A percentile compares a stretch with the other conserved stretches of the same genome.
Evolutionary conservation across 306 rosid species (phyloP).

Genomic region (Dryas alaskensis): DNA sequence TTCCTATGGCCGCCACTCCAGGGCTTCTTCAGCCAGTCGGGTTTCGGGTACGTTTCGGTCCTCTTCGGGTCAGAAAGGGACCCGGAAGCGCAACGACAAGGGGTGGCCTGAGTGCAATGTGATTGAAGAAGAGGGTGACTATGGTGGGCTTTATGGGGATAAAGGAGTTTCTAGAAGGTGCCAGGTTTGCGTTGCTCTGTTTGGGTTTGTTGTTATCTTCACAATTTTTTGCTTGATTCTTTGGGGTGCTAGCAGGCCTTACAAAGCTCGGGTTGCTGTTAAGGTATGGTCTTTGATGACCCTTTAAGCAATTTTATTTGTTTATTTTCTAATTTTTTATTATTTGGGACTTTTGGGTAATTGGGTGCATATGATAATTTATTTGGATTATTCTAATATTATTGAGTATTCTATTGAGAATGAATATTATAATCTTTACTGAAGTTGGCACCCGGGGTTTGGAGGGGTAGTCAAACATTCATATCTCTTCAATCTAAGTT

Average conservation of each 20-base stretch:
- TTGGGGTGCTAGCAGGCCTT: conserved; percentile 66
- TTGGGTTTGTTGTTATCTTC: conserved; percentile 53
- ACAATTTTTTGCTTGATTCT: conserved; percentile 60
- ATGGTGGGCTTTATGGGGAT: conserved; percentile 28
- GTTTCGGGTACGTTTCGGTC: conserved; percentile 57
- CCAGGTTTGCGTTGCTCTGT: conserved; percentile 48
- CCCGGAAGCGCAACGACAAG: conserved; percentile 40
- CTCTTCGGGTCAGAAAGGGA: conserved; percentile 32
- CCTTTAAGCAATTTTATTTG: background rate
- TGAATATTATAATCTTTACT: background rate
- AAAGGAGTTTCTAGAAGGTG: conserved; percentile 47
- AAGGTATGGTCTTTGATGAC: conserved; percentile 43
- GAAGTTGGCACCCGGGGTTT: too few relatives aligned
- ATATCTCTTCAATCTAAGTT: background rate
- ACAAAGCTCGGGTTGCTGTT: conserved; percentile 46
- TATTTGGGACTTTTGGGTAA: background rate
- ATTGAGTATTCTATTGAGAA: background rate
- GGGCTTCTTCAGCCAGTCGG: conserved; percentile 62
- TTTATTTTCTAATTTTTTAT: background rate
- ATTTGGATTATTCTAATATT: background rate
- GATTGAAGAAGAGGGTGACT: conserved; percentile 66
- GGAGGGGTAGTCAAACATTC: too few relatives aligned
- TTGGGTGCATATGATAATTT: background rate
- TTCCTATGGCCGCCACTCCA: conserved; percentile 62
- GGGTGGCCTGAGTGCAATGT: conserved; percentile 70